A percentile compares a stretch with the other conserved stretches of the same genome.
Evolutionary conservation across 2,329 filamentous ascomycete species (phyloP).

Genomic region (Talaromyces sp.): DNA sequence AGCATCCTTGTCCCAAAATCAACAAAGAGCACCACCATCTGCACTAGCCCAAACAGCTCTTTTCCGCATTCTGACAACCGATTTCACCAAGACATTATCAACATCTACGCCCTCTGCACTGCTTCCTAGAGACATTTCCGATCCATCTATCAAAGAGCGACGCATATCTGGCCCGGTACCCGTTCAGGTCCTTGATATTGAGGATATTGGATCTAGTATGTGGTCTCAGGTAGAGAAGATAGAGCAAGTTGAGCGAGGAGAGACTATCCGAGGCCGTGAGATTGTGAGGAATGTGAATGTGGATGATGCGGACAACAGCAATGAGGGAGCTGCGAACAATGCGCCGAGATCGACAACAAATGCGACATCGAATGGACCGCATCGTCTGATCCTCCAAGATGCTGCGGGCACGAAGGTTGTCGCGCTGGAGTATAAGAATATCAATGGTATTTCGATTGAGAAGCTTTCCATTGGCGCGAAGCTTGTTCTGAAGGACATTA

Average conservation of each 20-base stretch:
- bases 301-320: conserved; percentile 46
- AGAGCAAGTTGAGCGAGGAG: conserved; percentile 52
- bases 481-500: conserved; percentile 65
- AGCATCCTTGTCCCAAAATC: conserved; percentile 51
- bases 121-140: conserved; percentile 60
- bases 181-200: conserved; percentile 81
- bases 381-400: conserved; percentile 83
- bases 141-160: conserved; percentile 55
- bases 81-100: conserved; percentile 65
- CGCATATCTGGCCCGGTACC: conserved; percentile 62
- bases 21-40: conserved; percentile 61
- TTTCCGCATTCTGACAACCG: conserved; percentile 73
- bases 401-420: conserved; percentile 66
- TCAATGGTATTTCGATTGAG: conserved; percentile 63
- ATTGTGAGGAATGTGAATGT: conserved; percentile 70
- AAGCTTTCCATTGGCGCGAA: conserved; percentile 74
- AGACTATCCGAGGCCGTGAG: conserved; percentile 66
- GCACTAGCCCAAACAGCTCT: conserved; percentile 76
- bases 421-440: conserved; percentile 67
- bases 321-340: neutral
- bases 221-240: conserved; percentile 85
- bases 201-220: conserved; percentile 74
- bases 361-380: conserved; percentile 55
- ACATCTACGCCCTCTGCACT: conserved; percentile 46
- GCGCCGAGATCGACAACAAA: neutral